Percentiles rank a stretch among this genome's conserved stretches.
phyloP scores from a whole-genome alignment of 371 early-diverging fungal species.

The Apophysomyces ossiformis region DNA sequence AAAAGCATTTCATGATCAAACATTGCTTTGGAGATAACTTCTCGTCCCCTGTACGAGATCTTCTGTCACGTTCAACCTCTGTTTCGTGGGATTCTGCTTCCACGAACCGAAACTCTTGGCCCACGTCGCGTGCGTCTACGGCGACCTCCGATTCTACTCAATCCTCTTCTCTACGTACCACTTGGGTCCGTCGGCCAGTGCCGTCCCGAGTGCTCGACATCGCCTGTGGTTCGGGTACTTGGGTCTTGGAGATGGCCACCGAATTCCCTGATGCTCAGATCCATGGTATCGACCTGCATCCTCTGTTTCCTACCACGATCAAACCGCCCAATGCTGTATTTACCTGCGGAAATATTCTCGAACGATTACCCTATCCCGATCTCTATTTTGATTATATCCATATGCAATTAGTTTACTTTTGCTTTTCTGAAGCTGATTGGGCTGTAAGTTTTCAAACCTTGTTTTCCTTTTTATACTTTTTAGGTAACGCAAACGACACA shows the following conservation, averaged over 20 bases:
- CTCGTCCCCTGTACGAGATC: conserved; percentile 43
- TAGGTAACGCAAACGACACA: neutral
- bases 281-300: conserved; percentile 52
- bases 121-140: conserved; percentile 1
- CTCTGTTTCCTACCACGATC: conserved; percentile 54
- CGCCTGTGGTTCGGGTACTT: conserved; percentile 51
- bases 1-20: conserved; percentile 47
- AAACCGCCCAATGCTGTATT: conserved; percentile 58
- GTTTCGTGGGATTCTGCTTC: conserved; percentile 3
- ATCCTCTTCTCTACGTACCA: conserved; percentile 4
- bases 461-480: neutral
- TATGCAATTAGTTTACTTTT: conserved; percentile 48
- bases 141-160: conserved; percentile 10
- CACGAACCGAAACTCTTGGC: conserved; percentile 19
- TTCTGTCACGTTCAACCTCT: conserved; percentile 27
- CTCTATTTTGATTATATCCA: conserved; percentile 61
- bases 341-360: conserved; percentile 45
- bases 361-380: conserved; percentile 59
- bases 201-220: conserved; percentile 42
- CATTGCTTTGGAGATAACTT: conserved; percentile 43
- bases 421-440: conserved; percentile 42
- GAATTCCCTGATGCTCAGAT: conserved; percentile 58
- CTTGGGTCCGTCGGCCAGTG: neutral
- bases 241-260: conserved; percentile 62
- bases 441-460: conserved; percentile 24